Conservation (phyloP, 2,329 filamentous ascomycete species). For the Apiospora hydei region DNA sequence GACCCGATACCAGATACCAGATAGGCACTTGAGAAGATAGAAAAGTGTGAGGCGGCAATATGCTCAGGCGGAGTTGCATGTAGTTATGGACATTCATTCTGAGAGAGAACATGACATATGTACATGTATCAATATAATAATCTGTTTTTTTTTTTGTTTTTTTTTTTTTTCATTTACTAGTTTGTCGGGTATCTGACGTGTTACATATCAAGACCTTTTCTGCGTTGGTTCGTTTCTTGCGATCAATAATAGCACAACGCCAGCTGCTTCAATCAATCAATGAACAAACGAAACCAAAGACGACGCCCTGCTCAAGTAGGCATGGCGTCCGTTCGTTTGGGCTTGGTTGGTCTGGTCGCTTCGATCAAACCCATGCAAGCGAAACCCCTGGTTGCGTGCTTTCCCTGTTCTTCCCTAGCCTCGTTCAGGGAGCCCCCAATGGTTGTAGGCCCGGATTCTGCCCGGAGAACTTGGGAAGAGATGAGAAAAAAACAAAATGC, state of each 20-base stretch:
- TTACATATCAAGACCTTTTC: conserved; percentile 1
- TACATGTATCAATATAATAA: neutral
- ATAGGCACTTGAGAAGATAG: neutral
- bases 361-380: conserved; percentile 18
- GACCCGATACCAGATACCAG: neutral
- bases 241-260: neutral
- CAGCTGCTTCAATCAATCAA: neutral
- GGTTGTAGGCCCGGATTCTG: conserved; percentile 5
- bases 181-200: conserved; percentile 11
- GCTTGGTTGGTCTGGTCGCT: neutral
- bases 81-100: too few species aligned
- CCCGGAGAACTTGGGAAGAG: conserved; percentile 10
- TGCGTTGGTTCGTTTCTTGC: conserved; percentile 20
- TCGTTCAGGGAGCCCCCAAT: conserved; percentile 8
- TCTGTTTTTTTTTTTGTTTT: neutral
- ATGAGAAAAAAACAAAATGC: neutral
- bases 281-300: neutral
- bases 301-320: conserved; percentile 14
- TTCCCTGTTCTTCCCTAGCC: conserved; percentile 7
- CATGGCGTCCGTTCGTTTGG: conserved; percentile 10
- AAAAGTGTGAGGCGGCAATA: neutral
- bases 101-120: neutral
- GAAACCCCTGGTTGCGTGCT: neutral
- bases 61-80: conserved; percentile 12
- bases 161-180: neutral